Conservation (phyloP, 1,284 basidiomycete genomes). For the Apiotrichum laibachii region DNA sequence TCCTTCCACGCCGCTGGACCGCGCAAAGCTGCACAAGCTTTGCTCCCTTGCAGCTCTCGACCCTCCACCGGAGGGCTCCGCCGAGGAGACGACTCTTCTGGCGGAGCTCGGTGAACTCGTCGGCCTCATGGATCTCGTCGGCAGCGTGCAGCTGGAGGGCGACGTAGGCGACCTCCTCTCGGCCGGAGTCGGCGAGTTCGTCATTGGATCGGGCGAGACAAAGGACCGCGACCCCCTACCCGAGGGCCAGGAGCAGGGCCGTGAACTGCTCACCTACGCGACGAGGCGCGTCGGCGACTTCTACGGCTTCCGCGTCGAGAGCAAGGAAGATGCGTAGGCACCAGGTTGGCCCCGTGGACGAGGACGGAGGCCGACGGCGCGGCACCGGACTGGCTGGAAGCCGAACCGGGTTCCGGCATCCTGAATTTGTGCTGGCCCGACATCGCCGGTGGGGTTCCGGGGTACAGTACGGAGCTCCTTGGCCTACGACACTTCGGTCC, state of each 20-base stretch:
- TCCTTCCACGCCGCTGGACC: conserved; percentile 7
- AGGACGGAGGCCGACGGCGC: no score
- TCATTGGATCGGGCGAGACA: conserved; percentile 2
- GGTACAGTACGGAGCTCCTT: no score
- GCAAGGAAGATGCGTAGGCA: background rate
- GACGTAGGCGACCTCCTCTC: conserved; percentile 15
- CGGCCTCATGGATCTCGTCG: conserved; percentile 27
- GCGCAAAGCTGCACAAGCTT: conserved; percentile 13
- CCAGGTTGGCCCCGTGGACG: no score
- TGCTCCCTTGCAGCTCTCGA: conserved; percentile 20
- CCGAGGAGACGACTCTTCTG: conserved; percentile 14
- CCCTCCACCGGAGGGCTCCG: conserved; percentile 14
- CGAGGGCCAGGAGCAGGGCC: conserved; percentile 7
- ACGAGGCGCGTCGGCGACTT: conserved; percentile 23
- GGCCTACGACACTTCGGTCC: no score
- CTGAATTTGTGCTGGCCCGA: no score
- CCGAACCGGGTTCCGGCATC: no score
- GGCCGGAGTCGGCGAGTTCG: conserved; percentile 14
- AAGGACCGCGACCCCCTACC: background rate
- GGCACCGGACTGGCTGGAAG: no score
- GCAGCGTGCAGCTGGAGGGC: conserved; percentile 12
- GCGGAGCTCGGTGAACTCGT: conserved; percentile 23
- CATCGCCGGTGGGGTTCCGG: no score
- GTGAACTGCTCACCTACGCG: conserved; percentile 18
- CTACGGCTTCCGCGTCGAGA: conserved; percentile 20